A percentile compares a stretch with the other conserved stretches of the same genome.
Conservation (phyloP, 2,329 filamentous ascomycete species). For the Blastomyces parvus region DNA sequence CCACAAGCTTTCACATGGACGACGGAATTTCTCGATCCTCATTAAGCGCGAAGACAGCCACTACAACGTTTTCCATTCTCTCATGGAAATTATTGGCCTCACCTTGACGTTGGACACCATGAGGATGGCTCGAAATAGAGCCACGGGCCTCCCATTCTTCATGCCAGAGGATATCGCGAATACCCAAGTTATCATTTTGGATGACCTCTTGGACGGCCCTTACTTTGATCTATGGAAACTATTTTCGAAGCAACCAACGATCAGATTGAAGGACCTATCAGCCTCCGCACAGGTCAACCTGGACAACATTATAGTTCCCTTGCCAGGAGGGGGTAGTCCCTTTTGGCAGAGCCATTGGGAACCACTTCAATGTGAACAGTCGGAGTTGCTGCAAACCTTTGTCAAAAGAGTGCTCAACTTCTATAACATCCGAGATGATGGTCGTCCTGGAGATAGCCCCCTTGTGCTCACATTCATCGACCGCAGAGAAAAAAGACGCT, state of each 20-base stretch:
- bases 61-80: constrained; percentile 28
- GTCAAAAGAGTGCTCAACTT: constrained; percentile 17
- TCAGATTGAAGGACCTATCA: constrained; percentile 23
- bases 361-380: constrained; percentile 24
- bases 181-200: constrained; percentile 31
- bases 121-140: constrained; percentile 19
- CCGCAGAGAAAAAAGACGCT: constrained; percentile 25
- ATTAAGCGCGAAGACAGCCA: constrained; percentile 26
- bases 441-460: constrained; percentile 1
- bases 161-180: constrained; percentile 12
- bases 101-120: constrained; percentile 28
- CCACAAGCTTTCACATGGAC: constrained; percentile 6
- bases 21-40: constrained; percentile 22
- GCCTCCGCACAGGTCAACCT: constrained; percentile 9
- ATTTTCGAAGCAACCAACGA: constrained; percentile 25
- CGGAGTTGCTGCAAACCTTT: constrained; percentile 28
- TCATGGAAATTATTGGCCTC: constrained; percentile 30
- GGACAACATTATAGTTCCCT: constrained; percentile 32
- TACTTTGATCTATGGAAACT: constrained; percentile 34
- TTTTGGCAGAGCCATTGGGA: constrained; percentile 37
- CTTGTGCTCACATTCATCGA: constrained; percentile 30
- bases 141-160: constrained; percentile 16
- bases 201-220: constrained; percentile 27
- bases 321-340: constrained; percentile 35
- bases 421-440: constrained; percentile 19